Base-by-base conservation (phyloP, 306 rosid species). In the Chamaecrista fasciculata region DNA sequence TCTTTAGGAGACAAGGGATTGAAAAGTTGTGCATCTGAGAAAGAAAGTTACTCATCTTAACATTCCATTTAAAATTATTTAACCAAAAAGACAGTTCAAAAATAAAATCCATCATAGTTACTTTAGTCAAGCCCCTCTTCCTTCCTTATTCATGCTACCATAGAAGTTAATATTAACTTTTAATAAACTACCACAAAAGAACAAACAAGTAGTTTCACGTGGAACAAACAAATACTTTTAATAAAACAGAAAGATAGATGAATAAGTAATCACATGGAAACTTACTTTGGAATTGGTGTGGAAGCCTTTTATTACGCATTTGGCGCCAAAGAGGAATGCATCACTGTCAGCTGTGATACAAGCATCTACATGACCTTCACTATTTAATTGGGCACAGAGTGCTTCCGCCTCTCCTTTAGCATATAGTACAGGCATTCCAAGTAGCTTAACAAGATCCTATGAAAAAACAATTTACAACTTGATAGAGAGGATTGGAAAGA, bases 381-480 rank as follows among this genome's bases (percentile, higher is more conserved):
- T 44, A 55, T 91, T 74, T 80, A 94, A 80, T 76, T 91, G 97
- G 15, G 89, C 95, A 43, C 99, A 94, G 37, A 91, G 82, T 67
- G 95, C 96, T 81, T 94, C 95, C 18, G 99, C 99, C 80, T 91
- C 99, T 69, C 99, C 99, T 74, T 85, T 94, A 65, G 97, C 97
- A 66, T 78, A 83, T 53, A 91, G 52, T 58, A 91, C 86, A 64
- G 99, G 99, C 83, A 91, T 83, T 77, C 97, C 99, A 65, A 94
- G 88, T 50, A 94, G 80, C 86, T 88, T 81, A 53, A 86, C 80
- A 25, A 90, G 92, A 74, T 90, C 97, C 97, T 94, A 76, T 77
- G 34, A 65, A 64, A 46, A 15, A 76, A 71, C 26, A 69, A 62
- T 48, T 61, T 6, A 64, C 55, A 62, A 84, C 61, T 57, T 75